Evolutionary conservation across 2,329 filamentous ascomycete species (phyloP).

Genomic region (Dactylellina leptospora): DNA sequence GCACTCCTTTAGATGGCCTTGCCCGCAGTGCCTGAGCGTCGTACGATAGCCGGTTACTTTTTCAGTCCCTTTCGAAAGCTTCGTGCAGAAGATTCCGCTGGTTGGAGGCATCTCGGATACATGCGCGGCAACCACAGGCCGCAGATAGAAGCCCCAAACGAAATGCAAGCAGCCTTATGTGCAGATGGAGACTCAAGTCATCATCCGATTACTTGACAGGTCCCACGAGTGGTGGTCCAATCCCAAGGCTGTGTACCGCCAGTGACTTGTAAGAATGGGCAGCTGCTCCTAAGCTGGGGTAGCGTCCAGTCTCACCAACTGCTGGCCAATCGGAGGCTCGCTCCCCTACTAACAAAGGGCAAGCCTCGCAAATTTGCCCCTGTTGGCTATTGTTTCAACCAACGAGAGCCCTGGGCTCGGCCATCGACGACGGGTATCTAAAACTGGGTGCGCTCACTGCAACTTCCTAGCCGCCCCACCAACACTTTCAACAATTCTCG

Average conservation of each 20-base stretch:
- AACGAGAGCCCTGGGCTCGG: constrained; percentile 32
- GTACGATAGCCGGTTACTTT: too few relatives aligned
- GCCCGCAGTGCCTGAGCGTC: too few relatives aligned
- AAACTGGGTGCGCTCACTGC: constrained; percentile 35
- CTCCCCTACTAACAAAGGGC: constrained; percentile 12
- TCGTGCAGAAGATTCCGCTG: too few relatives aligned
- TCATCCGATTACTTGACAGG: constrained; percentile 43
- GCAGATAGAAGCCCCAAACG: too few relatives aligned
- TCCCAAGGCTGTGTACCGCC: constrained; percentile 3
- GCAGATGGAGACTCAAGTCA: constrained; percentile 21
- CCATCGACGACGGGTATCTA: constrained; percentile 24
- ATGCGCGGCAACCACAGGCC: too few relatives aligned
- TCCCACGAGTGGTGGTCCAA: background rate
- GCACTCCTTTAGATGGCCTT: too few relatives aligned
- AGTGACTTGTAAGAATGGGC: constrained; percentile 14
- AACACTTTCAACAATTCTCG: constrained; percentile 25
- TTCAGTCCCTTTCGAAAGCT: too few relatives aligned
- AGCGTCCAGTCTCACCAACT: constrained; percentile 50
- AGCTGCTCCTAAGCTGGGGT: constrained; percentile 12
- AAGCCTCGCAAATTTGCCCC: constrained; percentile 36
- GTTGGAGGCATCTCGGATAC: background rate
- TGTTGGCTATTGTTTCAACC: constrained; percentile 49
- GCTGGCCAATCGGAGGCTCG: constrained; percentile 28
- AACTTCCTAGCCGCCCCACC: constrained; percentile 43
- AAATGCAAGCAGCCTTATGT: constrained; percentile 16